Percentiles rank a stretch among this genome's conserved stretches.
phyloP scores from a whole-genome alignment of 2,329 filamentous ascomycete genomes.

The Cryoendolithus antarcticus region DNA sequence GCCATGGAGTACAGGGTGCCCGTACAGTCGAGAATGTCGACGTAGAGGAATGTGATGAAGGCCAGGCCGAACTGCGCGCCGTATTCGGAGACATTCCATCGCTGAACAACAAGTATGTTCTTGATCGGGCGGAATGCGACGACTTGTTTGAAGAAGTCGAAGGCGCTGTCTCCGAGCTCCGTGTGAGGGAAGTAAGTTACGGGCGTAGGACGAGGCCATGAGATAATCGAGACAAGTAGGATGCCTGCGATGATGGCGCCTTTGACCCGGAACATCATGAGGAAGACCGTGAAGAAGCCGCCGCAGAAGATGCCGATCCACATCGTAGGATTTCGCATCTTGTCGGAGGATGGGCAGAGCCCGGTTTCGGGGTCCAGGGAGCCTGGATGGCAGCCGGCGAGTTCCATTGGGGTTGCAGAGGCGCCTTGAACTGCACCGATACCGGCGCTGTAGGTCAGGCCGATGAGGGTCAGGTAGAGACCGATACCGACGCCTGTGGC shows the following conservation, averaged over 20 bases:
- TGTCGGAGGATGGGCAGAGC: constrained; percentile 49
- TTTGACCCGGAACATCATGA: constrained; percentile 79
- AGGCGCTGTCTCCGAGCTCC: constrained; percentile 52
- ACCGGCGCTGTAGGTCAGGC: constrained; percentile 67
- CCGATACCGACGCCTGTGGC: constrained; percentile 79
- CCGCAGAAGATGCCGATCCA: constrained; percentile 86
- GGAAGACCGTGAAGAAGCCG: constrained; percentile 63
- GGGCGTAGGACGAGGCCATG: constrained; percentile 65
- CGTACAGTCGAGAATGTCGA: constrained; percentile 78
- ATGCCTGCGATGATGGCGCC: constrained; percentile 78
- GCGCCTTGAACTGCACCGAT: constrained; percentile 66
- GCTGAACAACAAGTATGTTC: constrained; percentile 55
- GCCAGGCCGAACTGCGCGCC: constrained; percentile 70
- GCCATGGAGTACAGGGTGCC: constrained; percentile 87
- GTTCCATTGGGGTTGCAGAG: constrained; percentile 54
- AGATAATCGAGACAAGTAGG: constrained; percentile 72
- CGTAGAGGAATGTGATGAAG: constrained; percentile 79
- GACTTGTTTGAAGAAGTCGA: constrained; percentile 81
- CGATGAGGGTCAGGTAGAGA: constrained; percentile 65
- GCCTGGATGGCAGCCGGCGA: constrained; percentile 59
- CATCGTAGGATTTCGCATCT: constrained; percentile 74
- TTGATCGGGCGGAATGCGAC: constrained; percentile 71
- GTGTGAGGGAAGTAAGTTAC: constrained; percentile 76
- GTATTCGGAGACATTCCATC: constrained; percentile 59
- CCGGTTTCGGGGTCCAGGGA: constrained; percentile 34